Evolutionary conservation across 129 eudicot genomes (phyloP).

Genomic region (Chrysanthemum seticuspe): DNA sequence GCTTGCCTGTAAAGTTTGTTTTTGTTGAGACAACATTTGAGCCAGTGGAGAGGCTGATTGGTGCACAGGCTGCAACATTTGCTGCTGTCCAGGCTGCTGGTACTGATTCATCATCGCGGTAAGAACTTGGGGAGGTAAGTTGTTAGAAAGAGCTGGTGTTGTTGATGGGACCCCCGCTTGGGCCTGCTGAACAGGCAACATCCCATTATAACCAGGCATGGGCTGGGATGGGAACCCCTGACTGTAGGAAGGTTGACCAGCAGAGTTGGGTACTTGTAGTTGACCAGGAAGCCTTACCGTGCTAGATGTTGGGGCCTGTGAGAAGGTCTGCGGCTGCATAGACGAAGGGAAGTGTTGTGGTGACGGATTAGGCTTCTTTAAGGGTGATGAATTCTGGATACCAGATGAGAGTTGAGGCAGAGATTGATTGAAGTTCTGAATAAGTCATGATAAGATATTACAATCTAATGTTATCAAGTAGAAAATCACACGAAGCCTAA

Average conservation of each 20-base stretch:
- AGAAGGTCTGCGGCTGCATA: constrained; percentile 47
- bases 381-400: constrained; percentile 53
- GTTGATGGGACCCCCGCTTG: constrained; percentile 45
- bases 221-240: constrained; percentile 56
- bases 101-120: constrained; percentile 51
- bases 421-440: constrained; percentile 42
- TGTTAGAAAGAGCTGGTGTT: constrained; percentile 37
- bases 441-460: not conserved
- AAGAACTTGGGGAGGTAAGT: constrained; percentile 39
- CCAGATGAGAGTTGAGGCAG: constrained; percentile 15
- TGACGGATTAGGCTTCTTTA: constrained; percentile 61
- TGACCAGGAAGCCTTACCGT: constrained; percentile 46
- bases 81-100: constrained; percentile 51
- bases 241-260: constrained; percentile 47
- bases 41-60: constrained; percentile 87
- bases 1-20: constrained; percentile 79
- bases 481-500: not conserved
- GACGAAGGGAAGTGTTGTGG: constrained; percentile 60
- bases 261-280: constrained; percentile 42
- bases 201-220: constrained; percentile 47
- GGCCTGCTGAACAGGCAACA: constrained; percentile 37
- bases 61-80: constrained; percentile 40
- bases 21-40: constrained; percentile 93
- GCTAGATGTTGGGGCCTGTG: constrained; percentile 47
- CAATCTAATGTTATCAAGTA: not conserved